Evolutionary conservation across 805 yeast species (phyloP), one percentile per base, ranked within the genome.

Genomic region (Pichia rugopelliculosa): DNA sequence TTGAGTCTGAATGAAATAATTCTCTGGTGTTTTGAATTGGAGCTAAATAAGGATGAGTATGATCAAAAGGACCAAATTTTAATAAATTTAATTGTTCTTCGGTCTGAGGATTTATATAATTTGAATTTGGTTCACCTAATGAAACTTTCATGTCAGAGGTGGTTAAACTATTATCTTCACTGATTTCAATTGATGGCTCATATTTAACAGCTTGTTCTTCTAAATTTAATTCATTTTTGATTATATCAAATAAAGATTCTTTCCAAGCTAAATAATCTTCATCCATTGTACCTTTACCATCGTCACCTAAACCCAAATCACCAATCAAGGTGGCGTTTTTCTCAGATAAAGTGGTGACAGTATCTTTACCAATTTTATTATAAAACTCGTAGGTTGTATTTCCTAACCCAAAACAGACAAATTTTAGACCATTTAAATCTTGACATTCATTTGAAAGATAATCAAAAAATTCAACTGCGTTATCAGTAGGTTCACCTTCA

Each of bases 401-500:
- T 62, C 99, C 99, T 53, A 91, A 77, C 18, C 97, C 98, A 61
- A 91, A 93, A 45, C 88, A 74, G 50, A 89, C 77, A 67, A 69
- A 89, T 56, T 76, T 79, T 52, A 89, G 60, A 51, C 75, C 77
- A 8, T 74, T 60, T 57, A 90, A 71, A 45, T 67, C 66, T 50
- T 75, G 78, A 22, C 76, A 77, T 24, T 78, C 82, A 44, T 75
- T 78, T 30, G 80, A 77, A 59, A 90, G 75, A 60, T 70, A 80
- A 49, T 82, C 84, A 61, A 79, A 81, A 63, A 93, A 87, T 36
- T 79, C 80, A 38, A 77, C 76, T n/a, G 97, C 93, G 58, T 87
- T 87, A 65, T 91, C 99, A 13, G 99, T 91, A 57, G 96, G 96
- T 65, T 91, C 99, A 62, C 99, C 99, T 69, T 91, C 99, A 57